Evolutionary conservation across 345 rosid genomes (phyloP).

Genomic region (Brassica cretica): DNA sequence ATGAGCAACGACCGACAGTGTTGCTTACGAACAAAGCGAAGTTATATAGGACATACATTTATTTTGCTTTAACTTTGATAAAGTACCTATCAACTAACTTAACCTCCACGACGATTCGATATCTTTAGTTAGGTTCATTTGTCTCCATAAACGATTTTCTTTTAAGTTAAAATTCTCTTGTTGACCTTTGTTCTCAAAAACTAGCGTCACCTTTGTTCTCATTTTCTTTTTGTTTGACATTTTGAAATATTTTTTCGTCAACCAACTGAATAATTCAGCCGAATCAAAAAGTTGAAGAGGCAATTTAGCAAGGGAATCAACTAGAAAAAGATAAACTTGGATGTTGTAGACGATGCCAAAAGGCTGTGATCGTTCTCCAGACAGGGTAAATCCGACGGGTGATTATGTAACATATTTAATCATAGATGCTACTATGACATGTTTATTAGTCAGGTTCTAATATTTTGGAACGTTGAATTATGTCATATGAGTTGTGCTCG

Average conservation of each 20-base stretch:
- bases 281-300: background rate
- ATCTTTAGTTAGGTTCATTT: conserved; percentile 10
- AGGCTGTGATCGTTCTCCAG: background rate
- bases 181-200: background rate
- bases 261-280: background rate
- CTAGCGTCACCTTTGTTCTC: background rate
- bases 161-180: conserved; percentile 22
- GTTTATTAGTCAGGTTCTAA: background rate
- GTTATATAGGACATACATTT: conserved; percentile 7
- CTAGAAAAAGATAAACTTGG: background rate
- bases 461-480: background rate
- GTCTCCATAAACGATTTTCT: background rate
- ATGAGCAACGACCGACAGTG: conserved; percentile 15
- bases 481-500: background rate
- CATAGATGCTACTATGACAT: background rate
- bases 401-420: background rate
- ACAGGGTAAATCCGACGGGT: background rate
- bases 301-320: background rate
- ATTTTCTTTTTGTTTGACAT: conserved; percentile 1
- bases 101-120: conserved; percentile 10
- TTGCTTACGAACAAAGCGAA: conserved; percentile 35
- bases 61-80: conserved; percentile 25
- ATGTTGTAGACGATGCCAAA: background rate
- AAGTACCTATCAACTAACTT: conserved; percentile 35
- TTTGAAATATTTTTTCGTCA: background rate